Evolutionary conservation across 2,329 filamentous ascomycete genomes (phyloP).

Genomic region (Clonostachys byssicola): DNA sequence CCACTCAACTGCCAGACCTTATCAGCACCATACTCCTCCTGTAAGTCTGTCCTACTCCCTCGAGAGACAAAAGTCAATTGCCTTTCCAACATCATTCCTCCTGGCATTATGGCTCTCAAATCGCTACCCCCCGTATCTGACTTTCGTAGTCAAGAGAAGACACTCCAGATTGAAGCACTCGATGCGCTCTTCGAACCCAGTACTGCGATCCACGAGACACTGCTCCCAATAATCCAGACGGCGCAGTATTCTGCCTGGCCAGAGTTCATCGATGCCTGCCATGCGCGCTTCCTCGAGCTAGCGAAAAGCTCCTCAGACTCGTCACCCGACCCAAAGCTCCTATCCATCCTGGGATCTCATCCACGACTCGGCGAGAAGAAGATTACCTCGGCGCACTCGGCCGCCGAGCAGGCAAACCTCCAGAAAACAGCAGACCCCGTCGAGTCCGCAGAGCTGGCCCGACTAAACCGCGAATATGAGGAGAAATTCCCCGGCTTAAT

Average conservation of each 20-base stretch:
- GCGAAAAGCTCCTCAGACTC: conserved; percentile 42
- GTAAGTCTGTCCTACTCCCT: background rate
- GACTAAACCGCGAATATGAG: conserved; percentile 77
- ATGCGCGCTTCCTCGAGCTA: conserved; percentile 57
- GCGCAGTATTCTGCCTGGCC: conserved; percentile 61
- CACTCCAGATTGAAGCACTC: conserved; percentile 49
- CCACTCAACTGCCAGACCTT: background rate
- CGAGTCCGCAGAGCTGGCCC: conserved; percentile 54
- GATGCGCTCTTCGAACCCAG: conserved; percentile 86
- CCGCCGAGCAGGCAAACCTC: conserved; percentile 77
- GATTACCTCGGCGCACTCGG: conserved; percentile 76
- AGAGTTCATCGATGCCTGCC: conserved; percentile 64
- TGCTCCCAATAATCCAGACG: conserved; percentile 60
- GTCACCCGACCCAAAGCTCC: conserved; percentile 49
- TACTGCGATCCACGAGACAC: conserved; percentile 66
- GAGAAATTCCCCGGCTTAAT: conserved; percentile 73
- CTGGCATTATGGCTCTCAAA: conserved; percentile 9
- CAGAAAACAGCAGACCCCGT: conserved; percentile 29
- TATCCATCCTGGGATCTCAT: conserved; percentile 74
- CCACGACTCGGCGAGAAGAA: conserved; percentile 79
- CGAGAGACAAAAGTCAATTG: no score
- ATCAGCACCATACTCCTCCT: background rate
- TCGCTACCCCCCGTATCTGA: conserved; percentile 51
- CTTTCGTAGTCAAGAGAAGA: conserved; percentile 46
- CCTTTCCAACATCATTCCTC: conserved; percentile 10